phyloP scores from a whole-genome alignment of 192 early-diverging fungal species.

The Obelidium mucronatum region DNA sequence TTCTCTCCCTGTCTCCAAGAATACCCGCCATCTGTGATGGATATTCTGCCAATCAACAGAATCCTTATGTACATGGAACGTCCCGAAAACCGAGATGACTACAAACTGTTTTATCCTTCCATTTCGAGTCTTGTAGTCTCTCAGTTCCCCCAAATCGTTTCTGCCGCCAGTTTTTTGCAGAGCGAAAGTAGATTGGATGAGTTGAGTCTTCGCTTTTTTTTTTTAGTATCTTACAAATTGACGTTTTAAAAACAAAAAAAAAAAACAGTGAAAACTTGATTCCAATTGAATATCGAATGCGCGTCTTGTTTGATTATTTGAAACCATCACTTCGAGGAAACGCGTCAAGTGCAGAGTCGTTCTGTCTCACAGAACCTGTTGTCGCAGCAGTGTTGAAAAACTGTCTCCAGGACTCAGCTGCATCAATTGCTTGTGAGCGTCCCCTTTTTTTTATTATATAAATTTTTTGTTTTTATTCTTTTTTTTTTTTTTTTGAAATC shows the following conservation, averaged over 20 bases:
- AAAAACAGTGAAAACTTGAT: constrained; percentile 16
- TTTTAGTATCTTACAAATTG: too few species aligned
- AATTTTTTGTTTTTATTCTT: too few species aligned
- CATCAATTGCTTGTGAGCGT: constrained; percentile 24
- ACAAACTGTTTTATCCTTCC: constrained; percentile 23
- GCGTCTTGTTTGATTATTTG: constrained; percentile 13
- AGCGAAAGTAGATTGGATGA: constrained; percentile 26
- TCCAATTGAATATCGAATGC: constrained; percentile 8
- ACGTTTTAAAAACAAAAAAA: too few species aligned
- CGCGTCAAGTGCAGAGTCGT: not conserved
- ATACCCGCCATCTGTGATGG: constrained; percentile 27
- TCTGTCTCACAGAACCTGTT: not conserved
- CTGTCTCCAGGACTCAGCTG: not conserved
- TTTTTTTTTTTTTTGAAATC: not conserved
- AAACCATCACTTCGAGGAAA: not conserved
- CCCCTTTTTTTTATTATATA: too few species aligned
- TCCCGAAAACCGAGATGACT: constrained; percentile 24
- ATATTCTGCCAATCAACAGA: constrained; percentile 33
- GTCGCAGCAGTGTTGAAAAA: constrained; percentile 4
- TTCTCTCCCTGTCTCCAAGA: constrained; percentile 7
- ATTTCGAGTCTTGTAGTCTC: constrained; percentile 27
- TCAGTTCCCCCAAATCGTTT: constrained; percentile 33
- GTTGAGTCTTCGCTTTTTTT: not conserved
- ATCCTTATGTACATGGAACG: constrained; percentile 30
- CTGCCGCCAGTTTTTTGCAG: constrained; percentile 7